phyloP scores from a whole-genome alignment of 2,329 filamentous ascomycete species.

The Xylaria sp. region DNA sequence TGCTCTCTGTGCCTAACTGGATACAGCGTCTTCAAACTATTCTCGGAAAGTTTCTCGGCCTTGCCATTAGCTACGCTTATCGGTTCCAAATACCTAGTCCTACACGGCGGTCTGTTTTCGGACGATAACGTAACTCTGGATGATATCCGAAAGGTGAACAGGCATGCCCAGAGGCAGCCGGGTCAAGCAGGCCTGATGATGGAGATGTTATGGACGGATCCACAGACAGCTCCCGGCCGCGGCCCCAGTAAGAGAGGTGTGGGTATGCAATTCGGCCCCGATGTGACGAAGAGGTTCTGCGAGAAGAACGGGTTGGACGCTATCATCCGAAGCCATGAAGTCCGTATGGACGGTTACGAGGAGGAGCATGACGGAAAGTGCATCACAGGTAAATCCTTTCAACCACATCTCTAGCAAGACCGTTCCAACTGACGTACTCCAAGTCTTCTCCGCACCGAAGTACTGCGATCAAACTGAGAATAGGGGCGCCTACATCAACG shows the following conservation, averaged over 20 bases:
- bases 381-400: constrained; percentile 72
- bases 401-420: neutral
- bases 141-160: constrained; percentile 89
- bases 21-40: constrained; percentile 83
- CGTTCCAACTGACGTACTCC: constrained; percentile 30
- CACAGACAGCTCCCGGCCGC: constrained; percentile 81
- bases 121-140: constrained; percentile 91
- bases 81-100: constrained; percentile 85
- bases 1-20: constrained; percentile 23
- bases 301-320: constrained; percentile 94
- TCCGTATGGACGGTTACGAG: constrained; percentile 99
- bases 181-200: constrained; percentile 97
- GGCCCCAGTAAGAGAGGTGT: constrained; percentile 96
- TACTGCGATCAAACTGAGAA: constrained; percentile 99
- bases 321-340: constrained; percentile 95
- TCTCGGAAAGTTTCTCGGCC: constrained; percentile 97
- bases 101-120: constrained; percentile 95
- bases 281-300: constrained; percentile 95
- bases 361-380: constrained; percentile 94
- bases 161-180: constrained; percentile 88
- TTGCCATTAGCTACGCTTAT: constrained; percentile 90
- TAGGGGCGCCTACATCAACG: constrained; percentile 97
- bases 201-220: constrained; percentile 99
- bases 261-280: constrained; percentile 93
- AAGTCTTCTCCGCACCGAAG: constrained; percentile 93